Evolutionary conservation across 805 yeast species (phyloP), one percentile per base, ranked within the genome.

Genomic region (Candida namnaoensis): DNA sequence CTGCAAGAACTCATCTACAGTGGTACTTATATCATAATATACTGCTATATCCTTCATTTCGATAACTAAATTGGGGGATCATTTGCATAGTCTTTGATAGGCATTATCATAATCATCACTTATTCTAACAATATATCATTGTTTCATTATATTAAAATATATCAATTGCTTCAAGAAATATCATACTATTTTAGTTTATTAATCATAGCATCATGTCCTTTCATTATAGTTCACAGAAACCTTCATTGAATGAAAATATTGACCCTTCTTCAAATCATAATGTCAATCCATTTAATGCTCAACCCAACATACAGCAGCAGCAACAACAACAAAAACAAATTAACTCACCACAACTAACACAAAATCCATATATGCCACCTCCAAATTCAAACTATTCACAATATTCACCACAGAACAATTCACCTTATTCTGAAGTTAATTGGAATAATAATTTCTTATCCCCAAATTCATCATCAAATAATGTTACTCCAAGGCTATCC

Each of bases 401-500:
- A 12, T 13, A 11, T 11, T 6, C 13, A 8, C n/a, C 13, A 30
- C 13, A 30, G 13, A 30, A 12, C 6, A 30, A 12, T 6, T 30
- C 33, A 8, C 33, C 32, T 28, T 25, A 34, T 5, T 19, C 39
- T 23, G 53, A 54, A 26, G 47, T 55, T 11, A 42, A 45, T 7
- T 55, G 60, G 60, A 52, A 49, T 34, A 41, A 45, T 15, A 47
- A 38, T 13, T 30, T 30, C 11, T 25, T 55, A 51, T 39, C 45
- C 46, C 37, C 49, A 49, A 33, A 43, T 43, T 12, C 44, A 47
- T 50, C 30, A 34, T 28, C 51, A 49, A 3, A 37, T 42, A 45
- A 50, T 30, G 36, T 43, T 26, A 44, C 54, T 2, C 56, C 58
- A n/a, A 48, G 50, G 12, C 14, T 49, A 27, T 35, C 45, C 6